phyloP scores from a whole-genome alignment of 2,329 filamentous ascomycete species.

The Neonectria faginata region DNA sequence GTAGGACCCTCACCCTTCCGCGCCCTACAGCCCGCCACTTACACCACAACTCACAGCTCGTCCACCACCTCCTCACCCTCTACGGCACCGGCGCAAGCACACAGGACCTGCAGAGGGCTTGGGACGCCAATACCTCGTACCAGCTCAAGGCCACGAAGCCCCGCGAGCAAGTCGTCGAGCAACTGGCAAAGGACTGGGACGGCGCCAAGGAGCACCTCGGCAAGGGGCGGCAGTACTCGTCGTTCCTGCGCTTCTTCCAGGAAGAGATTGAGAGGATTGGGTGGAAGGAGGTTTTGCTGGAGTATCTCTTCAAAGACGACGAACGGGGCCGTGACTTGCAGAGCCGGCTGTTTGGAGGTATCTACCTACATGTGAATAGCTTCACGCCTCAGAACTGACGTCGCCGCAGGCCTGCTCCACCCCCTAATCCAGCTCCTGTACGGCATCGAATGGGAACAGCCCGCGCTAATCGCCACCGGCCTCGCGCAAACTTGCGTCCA shows the following conservation, averaged over 20 bases:
- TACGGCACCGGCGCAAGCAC: constrained; percentile 79
- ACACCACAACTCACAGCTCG: constrained; percentile 59
- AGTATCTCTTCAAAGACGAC: constrained; percentile 77
- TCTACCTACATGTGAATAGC: constrained; percentile 36
- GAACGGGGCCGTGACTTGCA: constrained; percentile 76
- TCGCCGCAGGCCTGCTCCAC: constrained; percentile 57
- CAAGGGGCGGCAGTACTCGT: constrained; percentile 71
- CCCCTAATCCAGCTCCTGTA: constrained; percentile 89
- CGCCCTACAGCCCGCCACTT: not conserved
- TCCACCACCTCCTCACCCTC: constrained; percentile 80
- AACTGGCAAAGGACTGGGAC: constrained; percentile 65
- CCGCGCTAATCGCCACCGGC: constrained; percentile 82
- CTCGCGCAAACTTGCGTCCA: constrained; percentile 83
- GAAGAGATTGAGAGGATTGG: constrained; percentile 72
- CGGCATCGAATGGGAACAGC: constrained; percentile 84
- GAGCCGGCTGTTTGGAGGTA: constrained; percentile 72
- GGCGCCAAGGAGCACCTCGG: constrained; percentile 71
- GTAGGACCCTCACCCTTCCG: constrained; percentile 52
- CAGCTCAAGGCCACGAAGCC: constrained; percentile 67
- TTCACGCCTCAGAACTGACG: constrained; percentile 14
- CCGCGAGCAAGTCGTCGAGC: constrained; percentile 63
- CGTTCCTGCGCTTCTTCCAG: constrained; percentile 83
- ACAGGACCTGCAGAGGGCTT: constrained; percentile 70
- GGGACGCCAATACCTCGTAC: constrained; percentile 73
- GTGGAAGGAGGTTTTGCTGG: constrained; percentile 70